A percentile compares a stretch with the other conserved stretches of the same genome.
phyloP scores from a whole-genome alignment of 1,139 yeast species.

The Nakaseomyces delphensis region DNA sequence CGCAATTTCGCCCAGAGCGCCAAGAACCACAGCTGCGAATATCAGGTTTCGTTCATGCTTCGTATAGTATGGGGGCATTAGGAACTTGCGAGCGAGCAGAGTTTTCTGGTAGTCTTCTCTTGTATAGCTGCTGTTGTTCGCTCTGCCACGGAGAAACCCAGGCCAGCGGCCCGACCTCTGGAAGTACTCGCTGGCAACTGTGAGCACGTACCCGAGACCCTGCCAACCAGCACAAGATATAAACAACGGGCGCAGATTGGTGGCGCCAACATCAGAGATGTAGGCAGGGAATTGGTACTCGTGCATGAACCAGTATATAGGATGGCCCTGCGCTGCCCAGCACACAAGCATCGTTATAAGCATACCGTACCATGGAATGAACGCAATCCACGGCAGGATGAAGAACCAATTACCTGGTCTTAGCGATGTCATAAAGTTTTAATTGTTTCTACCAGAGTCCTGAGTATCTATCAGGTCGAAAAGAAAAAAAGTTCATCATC shows the following conservation, averaged over 20 bases:
- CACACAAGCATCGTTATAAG: conserved; percentile 56
- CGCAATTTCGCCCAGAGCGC: conserved; percentile 65
- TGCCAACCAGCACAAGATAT: conserved; percentile 71
- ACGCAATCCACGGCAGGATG: conserved; percentile 48
- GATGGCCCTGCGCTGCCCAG: conserved; percentile 78
- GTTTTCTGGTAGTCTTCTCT: conserved; percentile 2
- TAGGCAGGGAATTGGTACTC: conserved; percentile 50
- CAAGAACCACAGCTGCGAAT: conserved; percentile 33
- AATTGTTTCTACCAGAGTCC: too few relatives aligned
- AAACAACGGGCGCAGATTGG: conserved; percentile 72
- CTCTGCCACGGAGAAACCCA: conserved; percentile 8
- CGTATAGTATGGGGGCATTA: conserved; percentile 35
- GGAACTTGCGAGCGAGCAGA: conserved; percentile 11
- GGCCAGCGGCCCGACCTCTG: conserved; percentile 18
- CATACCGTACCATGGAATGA: conserved; percentile 70
- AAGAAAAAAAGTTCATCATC: not conserved
- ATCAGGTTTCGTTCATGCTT: conserved; percentile 33
- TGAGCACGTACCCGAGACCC: conserved; percentile 66
- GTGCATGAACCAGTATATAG: conserved; percentile 52
- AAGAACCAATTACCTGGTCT: conserved; percentile 34
- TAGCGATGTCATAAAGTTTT: too few relatives aligned
- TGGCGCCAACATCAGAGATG: conserved; percentile 80
- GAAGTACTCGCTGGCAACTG: conserved; percentile 35
- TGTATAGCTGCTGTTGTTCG: not conserved
- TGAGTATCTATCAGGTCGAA: too few relatives aligned